These are phyloP conservation scores for Cercophora newfieldiana DNA, from an alignment of 495 filamentous ascomycete species.

Conservation along the genomic window DNA sequence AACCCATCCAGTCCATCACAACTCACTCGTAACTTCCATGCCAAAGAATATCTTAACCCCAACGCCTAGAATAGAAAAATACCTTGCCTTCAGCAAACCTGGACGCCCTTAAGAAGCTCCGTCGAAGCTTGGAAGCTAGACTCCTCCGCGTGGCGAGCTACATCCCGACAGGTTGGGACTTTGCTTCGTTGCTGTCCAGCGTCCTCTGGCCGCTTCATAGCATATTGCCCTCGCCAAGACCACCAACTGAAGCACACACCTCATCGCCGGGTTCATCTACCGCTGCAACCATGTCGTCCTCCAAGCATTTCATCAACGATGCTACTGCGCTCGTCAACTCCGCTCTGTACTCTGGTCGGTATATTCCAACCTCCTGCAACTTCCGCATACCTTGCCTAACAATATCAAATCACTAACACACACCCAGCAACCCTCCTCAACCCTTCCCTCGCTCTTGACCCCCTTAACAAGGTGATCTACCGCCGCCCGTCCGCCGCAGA, in stretches of 20 bases:
- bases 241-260: background rate
- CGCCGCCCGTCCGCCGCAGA: conserved; percentile 52
- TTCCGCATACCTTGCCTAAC: too few species aligned
- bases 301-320: conserved; percentile 93
- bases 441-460: conserved; percentile 78
- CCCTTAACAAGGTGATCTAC: conserved; percentile 83
- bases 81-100: background rate
- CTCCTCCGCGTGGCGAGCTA: background rate
- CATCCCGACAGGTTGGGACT: background rate
- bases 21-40: background rate
- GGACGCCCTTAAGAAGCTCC: background rate
- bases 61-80: background rate
- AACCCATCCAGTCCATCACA: background rate
- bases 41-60: background rate
- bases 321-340: conserved; percentile 75
- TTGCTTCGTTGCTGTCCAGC: background rate
- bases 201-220: background rate
- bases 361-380: too few species aligned
- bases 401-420: too few species aligned
- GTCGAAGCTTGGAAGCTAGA: background rate
- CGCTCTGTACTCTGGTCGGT: conserved; percentile 61
- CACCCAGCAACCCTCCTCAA: conserved; percentile 73
- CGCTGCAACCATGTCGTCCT: conserved; percentile 45
- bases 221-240: background rate
- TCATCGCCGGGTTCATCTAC: background rate